Evolutionary conservation across 495 filamentous ascomycete genomes (phyloP), one percentile per base, ranked within the genome.

Genomic region (Penicillium silybi): DNA sequence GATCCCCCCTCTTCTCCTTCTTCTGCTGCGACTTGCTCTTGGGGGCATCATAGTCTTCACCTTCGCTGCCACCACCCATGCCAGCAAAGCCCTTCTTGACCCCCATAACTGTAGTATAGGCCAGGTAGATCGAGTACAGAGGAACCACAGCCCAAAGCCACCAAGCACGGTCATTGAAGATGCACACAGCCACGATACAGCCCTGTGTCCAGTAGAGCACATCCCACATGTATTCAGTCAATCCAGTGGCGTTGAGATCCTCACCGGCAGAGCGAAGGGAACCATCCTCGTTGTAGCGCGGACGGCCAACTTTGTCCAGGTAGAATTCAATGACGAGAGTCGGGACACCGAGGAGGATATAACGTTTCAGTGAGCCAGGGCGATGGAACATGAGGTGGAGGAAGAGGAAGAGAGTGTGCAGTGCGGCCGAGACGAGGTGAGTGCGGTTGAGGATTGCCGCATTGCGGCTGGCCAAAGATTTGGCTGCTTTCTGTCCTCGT

Each of bases 191-290:
- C 7, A 80, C 68, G 25, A 89, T 74, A 20, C 81, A 85, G 17
- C 76, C 82, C 85, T 88, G 90, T 0, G 89, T 92, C 72, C 93
- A 91, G 77, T 96, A 97, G 29, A 97, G 74, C 22, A 96, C 79
- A 73, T 98, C 93, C 80, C 92, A 97, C 86, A 97, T 88, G 71
- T 92, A 98, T 70, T 98, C 93, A 7, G 91, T 97, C 68, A 98
- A 72, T 0, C 93, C 93, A 22, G 86, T 81, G 0, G 90, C 89
- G 23, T 88, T 85, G 20, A 98, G 79, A 66, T 97, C 93, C 66
- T 97, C 92, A 16, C 93, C 93, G 0, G 86, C 76, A 13, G 76
- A 81, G 55, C 82, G 82, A 38, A 97, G 72, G 3, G 83, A 81
- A n/a, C 82, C 83, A 61, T 83, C 85, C 11, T 64, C 63, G 44